Base-by-base conservation (phyloP, 148 eudicot species). In the Chenopodium album region DNA sequence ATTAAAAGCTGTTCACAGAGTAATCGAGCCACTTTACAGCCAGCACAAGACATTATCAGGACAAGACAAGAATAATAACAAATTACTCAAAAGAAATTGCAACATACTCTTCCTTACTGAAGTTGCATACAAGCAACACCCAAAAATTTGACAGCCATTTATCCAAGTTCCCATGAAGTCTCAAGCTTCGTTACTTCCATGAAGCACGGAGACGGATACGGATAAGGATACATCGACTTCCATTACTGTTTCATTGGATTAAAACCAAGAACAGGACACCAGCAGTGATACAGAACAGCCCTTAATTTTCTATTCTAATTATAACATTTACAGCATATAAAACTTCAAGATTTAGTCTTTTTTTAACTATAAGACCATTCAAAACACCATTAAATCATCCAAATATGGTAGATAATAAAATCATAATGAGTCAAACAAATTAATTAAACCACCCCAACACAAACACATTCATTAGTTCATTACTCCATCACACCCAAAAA, bases 1-100 rank as follows among this genome's bases (percentile, higher is more conserved):
- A 12, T 22, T 47, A 73, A 79, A 34, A 80, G 76, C 41, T 69
- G 82, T 78, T 75, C 54, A 63, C 77, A 83, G 64, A 82, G 84
- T 73, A 81, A 76, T 76, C 82, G 56, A 78, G 76, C 68, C 68
- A 78, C 88, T 88, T 90, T 81, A 83, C 90, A 84, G 85, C 85
- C 85, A 84, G 85, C 85, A 84, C 83, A 88, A 70, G 72, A 71
- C 71, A 46, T 82, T 22, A 81, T 78, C 77, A 69, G 73, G 78
- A 73, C 84, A 83, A 76, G 83, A 84, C 85, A 87, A 82, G 87
- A 83, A 84, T 80, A 83, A 82, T 67, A 78, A 1, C 65, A 79
- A 7, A 22, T 70, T 76, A 79, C 81, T 4, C 56, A 75, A 78
- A 76, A 29, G 72, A 77, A 44, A 86, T 71, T 79, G 10, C 77